Evolutionary conservation across 306 rosid species (phyloP), one percentile per base, ranked within the genome.

Genomic region (Acmispon strigosus): DNA sequence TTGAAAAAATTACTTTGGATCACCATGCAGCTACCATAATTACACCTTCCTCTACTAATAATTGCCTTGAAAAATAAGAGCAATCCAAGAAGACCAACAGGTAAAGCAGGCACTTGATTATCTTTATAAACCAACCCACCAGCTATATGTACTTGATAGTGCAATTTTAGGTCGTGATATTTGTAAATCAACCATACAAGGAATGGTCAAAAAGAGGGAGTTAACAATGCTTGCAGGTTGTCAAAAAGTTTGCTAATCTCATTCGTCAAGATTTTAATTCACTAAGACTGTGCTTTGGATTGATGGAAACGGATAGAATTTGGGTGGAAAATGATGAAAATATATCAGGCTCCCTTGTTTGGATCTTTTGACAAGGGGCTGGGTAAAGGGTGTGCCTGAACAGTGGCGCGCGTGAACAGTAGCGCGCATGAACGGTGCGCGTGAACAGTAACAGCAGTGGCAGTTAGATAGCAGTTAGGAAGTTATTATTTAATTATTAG

Each of bases 61-160:
- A 61, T 68, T 84, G 90, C 98, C 97, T 93, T 97, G 73, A 93
- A 70, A 83, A 93, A 78, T 64, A 93, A 78, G 56, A 93, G 98
- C 71, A 89, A 70, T 51, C 97, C 97, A 71, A 93, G 96, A 53
- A 93, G 97, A 53, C 98, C 92, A 22, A 80, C 76, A 52, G 97
- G 97, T 10, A 86, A 81, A 56, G 96, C 96, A 59, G 97, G 88
- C 47, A 89, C 52, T 20, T 87, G 80, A 83, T 90, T 93, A 29
- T 90, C 83, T 32, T 89, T 81, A 76, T 90, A 90, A 77, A 77
- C 88, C 70, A 94, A 77, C 22, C 97, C 98, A 56, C 96, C 95
- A 49, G 98, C 82, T 34, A 85, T n/a, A n/a, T n/a, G n/a, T 16
- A 72, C 96, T 97, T 90, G 86, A 72, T 77, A 10, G 59, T 50